A percentile compares a stretch with the other conserved stretches of the same genome.
Evolutionary conservation across 257 asterid species (phyloP).

Genomic region (Thymus mandschuricus): DNA sequence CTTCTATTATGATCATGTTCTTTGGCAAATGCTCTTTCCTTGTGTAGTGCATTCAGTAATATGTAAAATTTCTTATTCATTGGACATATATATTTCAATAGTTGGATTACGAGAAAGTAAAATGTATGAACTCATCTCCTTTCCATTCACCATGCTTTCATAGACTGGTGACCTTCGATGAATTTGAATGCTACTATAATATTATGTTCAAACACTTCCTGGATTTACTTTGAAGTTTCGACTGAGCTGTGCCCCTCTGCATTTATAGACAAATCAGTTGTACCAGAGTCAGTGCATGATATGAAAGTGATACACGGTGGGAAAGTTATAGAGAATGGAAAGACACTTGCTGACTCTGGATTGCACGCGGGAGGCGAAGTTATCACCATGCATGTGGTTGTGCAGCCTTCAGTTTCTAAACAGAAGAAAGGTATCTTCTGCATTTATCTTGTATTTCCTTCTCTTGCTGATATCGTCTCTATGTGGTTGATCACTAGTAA

Average conservation of each 20-base stretch:
- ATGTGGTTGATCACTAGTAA: background rate
- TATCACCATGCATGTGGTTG: slow-evolving; percentile 60
- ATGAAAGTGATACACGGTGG: slow-evolving; percentile 60
- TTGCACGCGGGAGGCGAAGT: slow-evolving; percentile 43
- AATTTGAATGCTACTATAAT: background rate
- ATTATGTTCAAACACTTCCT: slow-evolving; percentile 7
- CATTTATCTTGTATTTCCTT: background rate
- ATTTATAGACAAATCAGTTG: slow-evolving; percentile 44
- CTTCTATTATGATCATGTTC: background rate
- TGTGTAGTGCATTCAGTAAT: slow-evolving; percentile 14
- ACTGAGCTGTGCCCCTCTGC: slow-evolving; percentile 3
- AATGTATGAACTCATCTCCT: background rate
- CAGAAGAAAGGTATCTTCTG: slow-evolving; percentile 41
- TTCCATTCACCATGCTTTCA: background rate
- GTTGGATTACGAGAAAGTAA: background rate
- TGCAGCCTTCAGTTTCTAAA: slow-evolving; percentile 49
- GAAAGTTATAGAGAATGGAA: slow-evolving; percentile 50
- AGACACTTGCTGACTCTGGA: slow-evolving; percentile 53
- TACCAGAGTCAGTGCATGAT: slow-evolving; percentile 48
- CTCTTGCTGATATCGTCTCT: background rate
- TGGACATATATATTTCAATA: background rate
- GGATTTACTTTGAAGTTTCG: background rate
- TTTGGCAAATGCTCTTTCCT: background rate
- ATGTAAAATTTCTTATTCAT: background rate
- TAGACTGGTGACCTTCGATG: background rate